phyloP scores from a whole-genome alignment of 305 asterid species.

The Coffea humblotiana region DNA sequence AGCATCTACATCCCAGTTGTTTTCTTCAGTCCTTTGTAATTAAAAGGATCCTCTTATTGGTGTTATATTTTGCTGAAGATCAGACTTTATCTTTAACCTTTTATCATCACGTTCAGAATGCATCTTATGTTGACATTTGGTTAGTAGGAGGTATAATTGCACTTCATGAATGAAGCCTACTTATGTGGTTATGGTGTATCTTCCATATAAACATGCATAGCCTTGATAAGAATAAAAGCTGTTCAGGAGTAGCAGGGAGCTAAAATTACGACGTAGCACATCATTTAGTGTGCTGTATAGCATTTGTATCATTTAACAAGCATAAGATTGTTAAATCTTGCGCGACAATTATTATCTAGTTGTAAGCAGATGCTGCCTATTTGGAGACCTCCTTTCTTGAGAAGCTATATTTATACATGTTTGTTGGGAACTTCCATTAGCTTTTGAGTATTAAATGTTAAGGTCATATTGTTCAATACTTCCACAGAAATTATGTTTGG shows the following conservation, averaged over 20 bases:
- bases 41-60: neutral
- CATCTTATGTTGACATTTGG: neutral
- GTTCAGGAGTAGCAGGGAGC: neutral
- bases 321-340: neutral
- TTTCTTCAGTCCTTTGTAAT: neutral
- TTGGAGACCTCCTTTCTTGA: neutral
- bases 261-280: neutral
- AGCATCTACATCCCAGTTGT: neutral
- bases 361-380: neutral
- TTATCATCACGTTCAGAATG: neutral
- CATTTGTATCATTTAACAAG: neutral
- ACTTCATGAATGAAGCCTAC: neutral
- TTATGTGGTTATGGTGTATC: no score
- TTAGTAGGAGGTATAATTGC: neutral
- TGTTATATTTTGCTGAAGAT: neutral
- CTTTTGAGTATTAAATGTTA: neutral
- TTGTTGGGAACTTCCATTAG: neutral
- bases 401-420: neutral
- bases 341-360: neutral
- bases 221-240: neutral
- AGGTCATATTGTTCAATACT: neutral
- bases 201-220: neutral
- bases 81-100: neutral
- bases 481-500: neutral
- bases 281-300: neutral